Evolutionary conservation across 78 protist genomes (phyloP).

Genomic region (Dictyostelium firmibasis): DNA sequence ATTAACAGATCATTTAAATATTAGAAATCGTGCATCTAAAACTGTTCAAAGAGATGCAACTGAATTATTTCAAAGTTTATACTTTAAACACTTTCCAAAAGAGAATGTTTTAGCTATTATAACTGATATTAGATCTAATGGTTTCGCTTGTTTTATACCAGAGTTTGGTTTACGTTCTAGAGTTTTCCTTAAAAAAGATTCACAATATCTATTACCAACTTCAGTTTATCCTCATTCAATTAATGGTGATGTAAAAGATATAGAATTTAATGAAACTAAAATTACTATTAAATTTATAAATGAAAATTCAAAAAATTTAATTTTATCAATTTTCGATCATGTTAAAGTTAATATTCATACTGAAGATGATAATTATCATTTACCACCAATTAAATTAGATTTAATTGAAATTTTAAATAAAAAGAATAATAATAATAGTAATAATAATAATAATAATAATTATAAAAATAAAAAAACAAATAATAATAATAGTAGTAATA

Average conservation of each 20-base stretch:
- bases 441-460: neutral
- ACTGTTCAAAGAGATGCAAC: slow-evolving; percentile 80
- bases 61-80: slow-evolving; percentile 66
- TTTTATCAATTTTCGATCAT: slow-evolving; percentile 35
- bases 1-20: slow-evolving; percentile 71
- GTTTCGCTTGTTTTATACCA: slow-evolving; percentile 21
- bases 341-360: slow-evolving; percentile 30
- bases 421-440: neutral
- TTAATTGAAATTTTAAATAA: neutral
- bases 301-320: neutral
- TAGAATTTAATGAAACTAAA: neutral
- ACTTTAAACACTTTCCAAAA: slow-evolving; percentile 27
- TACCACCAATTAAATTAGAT: slow-evolving; percentile 47
- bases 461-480: neutral
- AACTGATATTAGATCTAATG: slow-evolving; percentile 51
- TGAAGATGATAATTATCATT: slow-evolving; percentile 40
- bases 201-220: neutral
- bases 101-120: slow-evolving; percentile 36
- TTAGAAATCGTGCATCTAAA: slow-evolving; percentile 52
- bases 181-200: slow-evolving; percentile 5
- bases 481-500: neutral
- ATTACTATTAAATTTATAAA: neutral
- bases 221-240: neutral
- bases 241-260: neutral
- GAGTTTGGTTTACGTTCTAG: slow-evolving; percentile 39